Evolutionary conservation across 495 filamentous ascomycete species (phyloP), one percentile per base, ranked within the genome.

Genomic region (Aspergillus ellipticus): DNA sequence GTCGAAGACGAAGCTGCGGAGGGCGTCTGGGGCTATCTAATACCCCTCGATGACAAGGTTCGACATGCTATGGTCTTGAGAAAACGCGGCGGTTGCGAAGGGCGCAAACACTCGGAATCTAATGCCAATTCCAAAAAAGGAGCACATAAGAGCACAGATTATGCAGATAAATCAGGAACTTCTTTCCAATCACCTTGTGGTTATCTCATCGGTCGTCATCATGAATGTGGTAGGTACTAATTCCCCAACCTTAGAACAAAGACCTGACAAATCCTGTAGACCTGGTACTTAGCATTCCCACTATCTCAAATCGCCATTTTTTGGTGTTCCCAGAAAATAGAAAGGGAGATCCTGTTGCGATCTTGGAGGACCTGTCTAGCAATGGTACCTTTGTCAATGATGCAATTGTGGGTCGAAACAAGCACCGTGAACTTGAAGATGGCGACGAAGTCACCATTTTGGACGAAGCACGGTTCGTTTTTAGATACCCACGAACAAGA

Each of bases 341-440:
- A 61, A 85, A 85, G 31, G 88, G 88, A n/a, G 85, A 88, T 55
- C 74, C 83, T 0, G 74, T 95, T 24, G 95, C 91, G 4, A 79
- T 97, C 5, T 62, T 99, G 11, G 93, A 97, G 66, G 94, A 99
- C 68, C 77, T 97, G 15, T 97, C 95, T 17, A 93, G 85, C 66
- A 99, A 99, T 69, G 94, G 94, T 8, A 99, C 95, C 2, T 97
- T 90, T 68, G 87, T 99, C 50, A 97, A 97, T 64, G 90, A 96
- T 59, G 88, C 87, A 4, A 79, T 95, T 29, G 83, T 99, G 31
- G 93, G 93, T 13, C 86, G 94, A 45, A 99, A 97, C 67, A 89
- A 96, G 61, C 81, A 90, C 46, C 84, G 95, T 33, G 89, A 96
- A 64, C 80, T 99, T 29, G 76, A 89, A 51, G 88, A 96, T 63